A percentile compares a stretch with the other conserved stretches of the same genome.
These are phyloP conservation scores for Syzygium jambos DNA, from an alignment of 345 rosid species.

Conservation along the genomic window DNA sequence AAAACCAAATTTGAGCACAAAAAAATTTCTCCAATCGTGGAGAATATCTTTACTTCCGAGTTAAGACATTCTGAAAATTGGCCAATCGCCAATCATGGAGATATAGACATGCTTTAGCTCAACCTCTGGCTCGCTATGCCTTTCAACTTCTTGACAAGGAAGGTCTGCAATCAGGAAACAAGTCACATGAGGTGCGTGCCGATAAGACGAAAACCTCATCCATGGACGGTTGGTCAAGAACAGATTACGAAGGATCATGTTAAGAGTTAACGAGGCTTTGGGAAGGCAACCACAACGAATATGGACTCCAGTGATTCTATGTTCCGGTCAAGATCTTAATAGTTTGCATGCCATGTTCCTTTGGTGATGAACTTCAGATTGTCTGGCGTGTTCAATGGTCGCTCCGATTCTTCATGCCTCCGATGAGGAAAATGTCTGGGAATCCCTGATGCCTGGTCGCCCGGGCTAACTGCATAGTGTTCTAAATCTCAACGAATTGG, in stretches of 20 bases:
- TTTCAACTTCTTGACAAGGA: slow-evolving; percentile 99
- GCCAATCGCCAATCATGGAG: not conserved
- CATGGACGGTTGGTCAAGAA: not conserved
- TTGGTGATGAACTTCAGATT: too few relatives aligned
- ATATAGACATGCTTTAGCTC: slow-evolving; percentile 76
- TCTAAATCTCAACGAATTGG: too few relatives aligned
- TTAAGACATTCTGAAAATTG: not conserved
- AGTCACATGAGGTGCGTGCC: not conserved
- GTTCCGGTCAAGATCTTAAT: too few relatives aligned
- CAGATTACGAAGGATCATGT: accelerated
- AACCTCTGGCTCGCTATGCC: slow-evolving; percentile 98
- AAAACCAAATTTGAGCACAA: too few relatives aligned
- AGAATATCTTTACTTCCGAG: not conserved
- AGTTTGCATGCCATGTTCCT: too few relatives aligned
- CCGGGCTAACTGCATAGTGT: too few relatives aligned
- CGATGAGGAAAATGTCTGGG: too few relatives aligned
- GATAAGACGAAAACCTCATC: not conserved
- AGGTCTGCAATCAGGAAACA: slow-evolving; percentile 46
- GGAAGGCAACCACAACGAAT: not conserved
- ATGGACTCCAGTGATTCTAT: too few relatives aligned
- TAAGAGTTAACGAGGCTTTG: not conserved
- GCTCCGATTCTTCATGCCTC: too few relatives aligned
- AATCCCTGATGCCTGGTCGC: too few relatives aligned
- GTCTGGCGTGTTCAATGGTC: too few relatives aligned
- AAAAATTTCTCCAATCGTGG: too few relatives aligned